Evolutionary conservation across 768 basidiomycete species (phyloP), one percentile per base, ranked within the genome.

Genomic region (Boletus bicolor): DNA sequence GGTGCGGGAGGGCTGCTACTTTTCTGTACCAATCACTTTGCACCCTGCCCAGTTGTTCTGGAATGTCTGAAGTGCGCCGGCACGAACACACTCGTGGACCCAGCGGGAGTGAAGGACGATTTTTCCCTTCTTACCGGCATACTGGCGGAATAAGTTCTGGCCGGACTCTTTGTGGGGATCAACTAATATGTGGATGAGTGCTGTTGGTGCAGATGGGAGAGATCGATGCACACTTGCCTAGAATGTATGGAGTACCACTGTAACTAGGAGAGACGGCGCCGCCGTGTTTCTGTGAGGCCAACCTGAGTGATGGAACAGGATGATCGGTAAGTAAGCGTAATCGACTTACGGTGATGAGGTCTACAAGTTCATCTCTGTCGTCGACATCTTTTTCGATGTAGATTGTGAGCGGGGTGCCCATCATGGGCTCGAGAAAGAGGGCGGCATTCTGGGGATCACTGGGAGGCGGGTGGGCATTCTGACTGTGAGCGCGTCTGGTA

Each of bases 351-450:
- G 77, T 76, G 64, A 93, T 80, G 53, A 89, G 73, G 44, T 84
- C 82, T 35, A 82, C 77, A 50, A 93, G 73, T 51, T 70, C 60
- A 17, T 87, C 83, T 64, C 82, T 82, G 73, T 91, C 84, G 21
- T 81, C 76, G 21, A 93, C 87, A 54, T 92, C 89, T 62, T 89
- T 87, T 64, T 91, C 88, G 64, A 93, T 78, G 73, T 87, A 93
- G 57, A 92, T 78, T 24, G 79, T 73, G 49, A 93, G 79, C 2
- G 89, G 84, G 1, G 77, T 82, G 63, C 91, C 91, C 70, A 90
- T 81, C 82, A 89, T 86, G 62, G 87, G 88, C 68, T 93, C 91
- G 48, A 91, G 75, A 67, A 93, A 93, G 53, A 93, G 78, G n/a
- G 46, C 43, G 42, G 65, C 67, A 60, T 76, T 75, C 58, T 73